Base-by-base conservation (phyloP, 1,284 basidiomycete genomes). In the Pseudozyma pruni region DNA sequence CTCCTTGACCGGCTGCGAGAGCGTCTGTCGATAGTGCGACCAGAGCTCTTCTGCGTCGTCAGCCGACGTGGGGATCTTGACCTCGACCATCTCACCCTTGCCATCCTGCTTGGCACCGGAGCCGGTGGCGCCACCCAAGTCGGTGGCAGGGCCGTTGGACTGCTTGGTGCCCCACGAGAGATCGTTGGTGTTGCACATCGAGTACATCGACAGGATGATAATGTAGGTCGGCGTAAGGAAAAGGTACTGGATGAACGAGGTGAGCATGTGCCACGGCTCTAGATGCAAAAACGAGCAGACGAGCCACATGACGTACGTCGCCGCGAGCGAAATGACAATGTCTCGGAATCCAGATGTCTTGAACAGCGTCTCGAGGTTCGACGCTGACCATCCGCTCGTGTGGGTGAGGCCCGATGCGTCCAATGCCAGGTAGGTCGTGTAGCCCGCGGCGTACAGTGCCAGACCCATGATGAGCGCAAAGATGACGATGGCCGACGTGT, bases 201-300 rank as follows among this genome's bases (percentile, higher is more conserved):
- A 74, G 47, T 81, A 81, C 37, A 81, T 76, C 46, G 71, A 73
- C 39, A 82, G 62, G 33, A 81, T 70, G 57, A 78, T 79, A 38
- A 80, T 56, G 57, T 80, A 80, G 9, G 73, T 75, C 14, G 80
- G 79, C 11, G 74, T 72, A 22, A 82, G 40, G 40, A 82, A 74
- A 25, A 81, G 51, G 43, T 79, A 82, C 63, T 81, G 80, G 8
- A 81, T 23, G 31, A 79, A 58, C 35, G 69, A 72, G 1, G 79
- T 82, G 29, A 82, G 51, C 73, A 82, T 75, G 63, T 82, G 80
- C 72, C 75, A 80, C 8, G 80, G 79, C 42, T 82, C 78, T 5
- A 78, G 29, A 45, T 77, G 80, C 45, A 80, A 46, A 34, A 82
- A 44, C 11, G 68, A 72, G 42, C 75, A 72, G 20, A 82, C 45